These are phyloP conservation scores for Emericellopsis terricola DNA, from an alignment of 495 filamentous ascomycete genomes.

Conservation along the genomic window DNA sequence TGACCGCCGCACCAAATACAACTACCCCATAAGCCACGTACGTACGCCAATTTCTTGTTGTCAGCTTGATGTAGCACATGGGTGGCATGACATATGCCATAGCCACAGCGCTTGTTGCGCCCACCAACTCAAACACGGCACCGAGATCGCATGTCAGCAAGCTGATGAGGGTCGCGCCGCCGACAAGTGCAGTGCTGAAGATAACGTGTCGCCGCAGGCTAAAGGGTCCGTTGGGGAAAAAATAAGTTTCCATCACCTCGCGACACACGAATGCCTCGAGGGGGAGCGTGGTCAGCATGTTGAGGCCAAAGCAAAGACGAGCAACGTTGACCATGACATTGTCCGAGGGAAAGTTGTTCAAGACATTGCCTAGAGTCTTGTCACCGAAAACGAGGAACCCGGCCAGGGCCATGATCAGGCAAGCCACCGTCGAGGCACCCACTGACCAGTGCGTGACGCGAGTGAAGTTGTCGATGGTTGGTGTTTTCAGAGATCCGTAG, in stretches of 20 bases:
- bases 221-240: slow-evolving; percentile 60
- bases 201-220: slow-evolving; percentile 71
- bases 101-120: slow-evolving; percentile 83
- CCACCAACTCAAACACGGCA: slow-evolving; percentile 85
- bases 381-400: slow-evolving; percentile 90
- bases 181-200: slow-evolving; percentile 63
- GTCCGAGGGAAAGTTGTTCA: slow-evolving; percentile 88
- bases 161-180: slow-evolving; percentile 57
- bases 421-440: slow-evolving; percentile 70
- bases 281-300: slow-evolving; percentile 95
- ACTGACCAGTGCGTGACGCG: slow-evolving; percentile 87
- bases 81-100: slow-evolving; percentile 92
- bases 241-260: slow-evolving; percentile 92
- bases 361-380: slow-evolving; percentile 79
- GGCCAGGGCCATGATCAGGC: slow-evolving; percentile 68
- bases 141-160: slow-evolving; percentile 85
- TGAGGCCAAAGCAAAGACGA: slow-evolving; percentile 83
- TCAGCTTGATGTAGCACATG: slow-evolving; percentile 85
- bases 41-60: slow-evolving; percentile 57
- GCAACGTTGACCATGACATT: slow-evolving; percentile 90
- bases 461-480: slow-evolving; percentile 86
- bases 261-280: slow-evolving; percentile 94
- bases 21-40: slow-evolving; percentile 50
- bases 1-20: slow-evolving; percentile 63
- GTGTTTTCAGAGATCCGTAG: slow-evolving; percentile 85